Percentiles rank a stretch among this genome's conserved stretches.
phyloP scores from a whole-genome alignment of 2,329 filamentous ascomycete genomes.

The Periconia digitata region DNA sequence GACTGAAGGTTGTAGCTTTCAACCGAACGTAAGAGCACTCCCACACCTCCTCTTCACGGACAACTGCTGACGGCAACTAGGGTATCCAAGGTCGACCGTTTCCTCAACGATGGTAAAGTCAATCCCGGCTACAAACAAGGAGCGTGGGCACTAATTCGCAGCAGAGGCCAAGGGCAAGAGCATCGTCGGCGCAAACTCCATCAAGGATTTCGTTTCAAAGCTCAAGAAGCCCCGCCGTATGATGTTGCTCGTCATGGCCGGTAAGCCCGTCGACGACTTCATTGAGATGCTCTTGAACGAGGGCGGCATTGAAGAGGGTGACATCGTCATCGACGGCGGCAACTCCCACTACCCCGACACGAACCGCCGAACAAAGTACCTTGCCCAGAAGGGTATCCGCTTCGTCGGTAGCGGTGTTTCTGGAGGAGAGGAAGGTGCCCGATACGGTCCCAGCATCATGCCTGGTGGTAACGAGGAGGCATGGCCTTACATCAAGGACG shows the following conservation, averaged over 20 bases:
- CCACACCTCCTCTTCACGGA: background rate
- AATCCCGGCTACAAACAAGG: constrained; percentile 46
- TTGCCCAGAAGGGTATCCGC: constrained; percentile 81
- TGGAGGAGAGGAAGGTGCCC: constrained; percentile 98
- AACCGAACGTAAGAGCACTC: constrained; percentile 71
- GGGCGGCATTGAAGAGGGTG: constrained; percentile 57
- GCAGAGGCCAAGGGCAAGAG: constrained; percentile 71
- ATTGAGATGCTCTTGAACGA: constrained; percentile 81
- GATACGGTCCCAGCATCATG: constrained; percentile 97
- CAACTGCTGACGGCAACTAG: constrained; percentile 12
- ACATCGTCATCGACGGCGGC: constrained; percentile 99
- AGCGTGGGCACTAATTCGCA: constrained; percentile 28
- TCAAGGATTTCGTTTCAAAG: constrained; percentile 93
- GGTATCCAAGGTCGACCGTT: constrained; percentile 94
- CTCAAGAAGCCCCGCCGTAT: constrained; percentile 95
- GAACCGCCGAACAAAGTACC: constrained; percentile 94
- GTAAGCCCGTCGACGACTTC: constrained; percentile 97
- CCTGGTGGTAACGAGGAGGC: constrained; percentile 98
- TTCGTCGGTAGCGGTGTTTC: constrained; percentile 98
- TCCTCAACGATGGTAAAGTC: constrained; percentile 68
- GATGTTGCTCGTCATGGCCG: constrained; percentile 99
- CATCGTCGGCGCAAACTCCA: constrained; percentile 88
- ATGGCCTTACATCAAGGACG: constrained; percentile 97
- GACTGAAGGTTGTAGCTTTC: constrained; percentile 74
- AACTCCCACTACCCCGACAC: constrained; percentile 99